Evolutionary conservation across 2,329 filamentous ascomycete genomes (phyloP), one percentile per base, ranked within the genome.

Genomic region (Epicoccum nigrum): DNA sequence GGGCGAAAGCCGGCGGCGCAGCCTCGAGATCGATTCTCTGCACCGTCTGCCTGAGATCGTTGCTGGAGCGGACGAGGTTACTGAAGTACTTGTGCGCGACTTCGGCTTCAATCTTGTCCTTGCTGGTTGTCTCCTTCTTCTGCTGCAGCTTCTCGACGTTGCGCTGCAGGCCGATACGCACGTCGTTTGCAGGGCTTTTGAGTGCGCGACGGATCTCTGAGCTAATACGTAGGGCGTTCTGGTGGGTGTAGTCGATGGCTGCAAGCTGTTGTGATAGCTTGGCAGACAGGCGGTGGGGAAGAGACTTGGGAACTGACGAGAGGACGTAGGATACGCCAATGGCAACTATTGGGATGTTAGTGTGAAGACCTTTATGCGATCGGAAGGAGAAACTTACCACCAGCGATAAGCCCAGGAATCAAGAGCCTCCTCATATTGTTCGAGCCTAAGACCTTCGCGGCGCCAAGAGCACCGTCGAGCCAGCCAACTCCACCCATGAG

Each of bases 191-290:
- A 1, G 94, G 94, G 64, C 89, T 86, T 53, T 90, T 90, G 31
- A 99, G 84, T 7, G 96, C 91, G 70, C 92, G 90, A 61, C 93
- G 90, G 33, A 96, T 91, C 46, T 95, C 89, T 20, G 85, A 82
- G 17, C 90, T 87, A 66, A 99, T 95, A 45, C 94, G 89, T 15
- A 83, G 80, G 35, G 92, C 86, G 77, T 99, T 99, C 59, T 84
- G 77, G 74, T 99, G 94, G 1, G 94, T 90, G 70, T 97, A 99
- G 76, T 99, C 94, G 67, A 96, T 86, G 15, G 88, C 83, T 7
- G 83, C 78, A 30, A 99, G 86, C 65, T 92, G 90, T 25, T 84
- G 79, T 2, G 91, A 87, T 51, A 99, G 89, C 76, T 97, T 97
- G 67, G 82, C 82, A 33, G 88, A 88, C 5, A 99, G 84, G 9